Base-by-base conservation (phyloP, 345 rosid genomes). In the Eucalyptus curtisii region DNA sequence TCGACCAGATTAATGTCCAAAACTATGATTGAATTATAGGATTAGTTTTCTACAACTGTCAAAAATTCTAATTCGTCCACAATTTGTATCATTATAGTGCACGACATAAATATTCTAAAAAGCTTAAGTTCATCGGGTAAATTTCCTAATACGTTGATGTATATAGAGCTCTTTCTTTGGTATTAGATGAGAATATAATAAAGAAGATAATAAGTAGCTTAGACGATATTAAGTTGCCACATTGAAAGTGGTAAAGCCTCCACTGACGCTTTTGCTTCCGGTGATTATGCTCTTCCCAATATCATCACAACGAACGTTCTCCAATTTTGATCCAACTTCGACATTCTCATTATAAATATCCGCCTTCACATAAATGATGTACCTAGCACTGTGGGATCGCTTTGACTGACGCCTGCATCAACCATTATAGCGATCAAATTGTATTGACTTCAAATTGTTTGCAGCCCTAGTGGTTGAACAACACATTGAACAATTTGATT, bases 341-440 rank as follows among this genome's bases (percentile, higher is more conserved):
- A 55, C 12, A 55, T 55, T 9, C 27, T 55, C 61, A 55, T 22
- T 55, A 55, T 20, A 22, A 55, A 24, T 55, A 22, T 24, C 12
- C 0, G 1, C 61, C 13, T 55, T 22, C 12, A 55, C 27, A 22
- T 55, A 55, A 24, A 55, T 55, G 61, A 55, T 55, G 61, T 55
- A 22, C 61, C 12, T 55, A 55, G 61, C 0, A 55, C 5, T 8
- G 0, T 55, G 5, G 12, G 12, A 55, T 55, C 5, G 1, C 6
- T 55, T 20, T 20, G 27, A 27, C 15, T 0, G 66, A 59, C 1
- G 8, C 66, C 2, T 13, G 13, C 66, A 59, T 27, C 31, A 13
- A 7, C 66, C 31, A 12, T 27, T 25, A 27, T 27, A 59, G 66
- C 13, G 7, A 59, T 59, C 4, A 27, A 27, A 27, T 59, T 5